Base-by-base conservation (phyloP, 441 rosid genomes). In the Capsella rubella region DNA sequence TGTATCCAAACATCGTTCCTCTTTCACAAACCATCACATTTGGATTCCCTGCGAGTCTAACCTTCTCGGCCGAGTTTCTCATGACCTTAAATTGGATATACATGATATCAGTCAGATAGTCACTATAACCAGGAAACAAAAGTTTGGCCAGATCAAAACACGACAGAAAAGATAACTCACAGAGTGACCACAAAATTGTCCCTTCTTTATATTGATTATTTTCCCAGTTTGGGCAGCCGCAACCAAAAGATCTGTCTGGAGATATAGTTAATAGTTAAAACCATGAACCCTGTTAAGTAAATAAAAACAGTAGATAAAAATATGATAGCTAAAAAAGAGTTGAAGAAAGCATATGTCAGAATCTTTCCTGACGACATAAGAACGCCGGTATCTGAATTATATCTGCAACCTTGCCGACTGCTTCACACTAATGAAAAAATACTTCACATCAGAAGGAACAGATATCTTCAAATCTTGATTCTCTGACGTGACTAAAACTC, bases 361-460 rank as follows among this genome's bases (percentile, higher is more conserved):
- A 15, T 59, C 34, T 60, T 79, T 85, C 96, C 96, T 92, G 98
- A 62, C 96, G 96, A 76, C 98, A 92, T 57, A 90, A 83, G 73
- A 92, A 92, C 66, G 98, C 98, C 6, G 98, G 98, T 77, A 92
- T 92, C 83, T 89, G 96, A 74, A 92, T 89, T 62, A 92, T 84
- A 80, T 92, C 96, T 46, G 90, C 73, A 56, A 69, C 73, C 64
- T 69, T 69, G 21, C 64, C 64, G 7, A 69, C 73, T 11, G 18
- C 54, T 56, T 56, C 64, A 55, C 64, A 56, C 73, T 69, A 46
- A 18, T 1, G 32, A 8, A 54, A 42, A 29, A 4, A 28, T 43
- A 32, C 12, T 0, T 32, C 29, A 21, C 55, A 55, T 69, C 32
- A 69, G 55, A 69, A 11, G 8, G 18, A 56, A 8, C 32, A 55